These are phyloP conservation scores for Pharus latifolius DNA, from an alignment of 176 grass and related monocot genomes.

Conservation along the genomic window DNA sequence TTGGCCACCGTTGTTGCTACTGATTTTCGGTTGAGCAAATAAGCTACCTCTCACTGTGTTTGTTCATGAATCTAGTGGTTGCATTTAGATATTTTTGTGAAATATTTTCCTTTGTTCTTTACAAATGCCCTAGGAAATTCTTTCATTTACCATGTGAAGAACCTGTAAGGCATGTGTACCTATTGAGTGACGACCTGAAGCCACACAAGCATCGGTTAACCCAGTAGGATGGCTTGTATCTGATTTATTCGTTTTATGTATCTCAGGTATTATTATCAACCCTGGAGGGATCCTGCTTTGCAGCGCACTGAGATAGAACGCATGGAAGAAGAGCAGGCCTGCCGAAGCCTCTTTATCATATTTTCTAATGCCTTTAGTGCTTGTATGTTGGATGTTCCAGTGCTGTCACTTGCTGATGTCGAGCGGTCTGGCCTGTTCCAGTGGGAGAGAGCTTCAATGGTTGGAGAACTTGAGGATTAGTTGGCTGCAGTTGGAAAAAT, in stretches of 20 bases:
- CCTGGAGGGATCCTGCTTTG: constrained; percentile 40
- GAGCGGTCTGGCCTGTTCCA: constrained; percentile 38
- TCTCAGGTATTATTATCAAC: constrained; percentile 73
- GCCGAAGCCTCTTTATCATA: constrained; percentile 48
- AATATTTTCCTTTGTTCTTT: no score
- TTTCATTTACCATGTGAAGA: no score
- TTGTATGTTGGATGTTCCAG: constrained; percentile 10
- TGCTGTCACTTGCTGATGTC: constrained; percentile 37
- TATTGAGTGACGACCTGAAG: no score
- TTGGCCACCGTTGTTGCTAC: no score
- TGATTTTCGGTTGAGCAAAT: no score
- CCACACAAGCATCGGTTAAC: no score
- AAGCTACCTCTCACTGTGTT: no score
- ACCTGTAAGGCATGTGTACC: no score
- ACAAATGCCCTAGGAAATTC: no score
- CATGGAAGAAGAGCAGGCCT: constrained; percentile 68
- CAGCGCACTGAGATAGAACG: constrained; percentile 35
- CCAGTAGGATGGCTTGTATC: no score
- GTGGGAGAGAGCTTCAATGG: constrained; percentile 41
- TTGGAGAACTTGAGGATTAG: neutral
- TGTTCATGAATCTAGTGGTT: no score
- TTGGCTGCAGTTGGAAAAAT: neutral
- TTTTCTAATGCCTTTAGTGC: constrained; percentile 50
- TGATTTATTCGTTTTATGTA: neutral
- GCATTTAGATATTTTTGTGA: no score